Percentiles rank a stretch among this genome's conserved stretches.
These are phyloP conservation scores for Leucaena leucocephala DNA, from an alignment of 306 rosid species.

Conservation along the genomic window DNA sequence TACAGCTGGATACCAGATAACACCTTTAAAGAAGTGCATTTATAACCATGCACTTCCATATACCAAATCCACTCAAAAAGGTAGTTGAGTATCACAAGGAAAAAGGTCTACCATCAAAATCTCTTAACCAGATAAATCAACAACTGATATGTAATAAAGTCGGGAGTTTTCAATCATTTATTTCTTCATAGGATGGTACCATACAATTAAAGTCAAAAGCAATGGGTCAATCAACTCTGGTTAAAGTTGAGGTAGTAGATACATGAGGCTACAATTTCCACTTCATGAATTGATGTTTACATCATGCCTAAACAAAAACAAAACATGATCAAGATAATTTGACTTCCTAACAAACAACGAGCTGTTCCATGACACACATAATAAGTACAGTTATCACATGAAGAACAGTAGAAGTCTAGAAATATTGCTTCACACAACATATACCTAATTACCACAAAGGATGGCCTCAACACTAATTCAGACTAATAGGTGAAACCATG, in stretches of 20 bases:
- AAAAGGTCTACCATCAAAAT: not conserved
- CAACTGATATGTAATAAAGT: not conserved
- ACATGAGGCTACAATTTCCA: not conserved
- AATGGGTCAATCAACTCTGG: slow-evolving; percentile 8
- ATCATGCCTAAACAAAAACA: not conserved
- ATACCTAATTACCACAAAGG: not conserved
- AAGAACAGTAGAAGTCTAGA: not conserved
- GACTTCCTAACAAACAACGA: not conserved
- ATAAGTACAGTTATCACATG: not conserved
- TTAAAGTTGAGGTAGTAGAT: not conserved
- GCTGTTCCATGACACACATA: too few species aligned
- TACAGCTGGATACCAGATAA: not conserved
- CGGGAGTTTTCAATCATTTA: not conserved
- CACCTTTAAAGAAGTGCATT: not conserved
- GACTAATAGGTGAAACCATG: not conserved
- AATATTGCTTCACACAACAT: not conserved
- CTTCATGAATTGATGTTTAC: slow-evolving; percentile 2
- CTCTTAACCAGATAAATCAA: not conserved
- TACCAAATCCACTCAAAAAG: not conserved
- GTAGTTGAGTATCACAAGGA: not conserved
- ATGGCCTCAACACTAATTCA: not conserved
- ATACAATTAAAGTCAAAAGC: not conserved
- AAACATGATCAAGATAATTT: not conserved
- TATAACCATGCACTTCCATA: not conserved
- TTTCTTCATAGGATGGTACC: slow-evolving; percentile 1